These are phyloP conservation scores for Ogataea ramenticola DNA, from an alignment of 805 yeast genomes.

Conservation along the genomic window DNA sequence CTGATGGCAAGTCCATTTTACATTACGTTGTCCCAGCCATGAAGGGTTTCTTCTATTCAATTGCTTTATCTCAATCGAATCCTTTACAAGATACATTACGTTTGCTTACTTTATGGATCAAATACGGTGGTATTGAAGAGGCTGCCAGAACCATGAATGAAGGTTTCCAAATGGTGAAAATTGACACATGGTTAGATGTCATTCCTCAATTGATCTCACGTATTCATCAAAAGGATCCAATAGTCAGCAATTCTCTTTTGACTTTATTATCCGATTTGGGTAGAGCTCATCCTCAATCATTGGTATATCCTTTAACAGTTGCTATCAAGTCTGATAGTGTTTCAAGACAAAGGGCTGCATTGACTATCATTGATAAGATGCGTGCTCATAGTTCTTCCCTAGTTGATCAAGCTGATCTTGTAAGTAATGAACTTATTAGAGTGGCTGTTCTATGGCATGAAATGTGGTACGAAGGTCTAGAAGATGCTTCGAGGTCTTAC, in stretches of 20 bases:
- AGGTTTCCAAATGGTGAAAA: constrained; percentile 81
- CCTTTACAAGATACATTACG: constrained; percentile 91
- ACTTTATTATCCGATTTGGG: constrained; percentile 83
- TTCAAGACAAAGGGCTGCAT: constrained; percentile 85
- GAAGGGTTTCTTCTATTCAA: constrained; percentile 91
- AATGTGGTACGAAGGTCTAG: constrained; percentile 95
- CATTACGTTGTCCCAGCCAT: constrained; percentile 95
- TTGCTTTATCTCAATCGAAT: constrained; percentile 76
- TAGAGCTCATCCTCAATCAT: constrained; percentile 93
- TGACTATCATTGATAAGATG: constrained; percentile 87
- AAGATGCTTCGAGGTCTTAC: constrained; percentile 89
- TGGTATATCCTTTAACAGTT: constrained; percentile 91
- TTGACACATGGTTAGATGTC: constrained; percentile 93
- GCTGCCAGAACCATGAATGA: constrained; percentile 87
- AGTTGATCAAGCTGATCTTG: constrained; percentile 89
- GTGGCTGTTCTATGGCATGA: constrained; percentile 98
- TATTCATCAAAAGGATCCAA: constrained; percentile 88
- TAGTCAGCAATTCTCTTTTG: constrained; percentile 72
- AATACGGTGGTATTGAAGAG: constrained; percentile 88
- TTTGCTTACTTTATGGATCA: constrained; percentile 88
- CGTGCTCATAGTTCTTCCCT: constrained; percentile 75
- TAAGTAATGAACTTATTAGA: constrained; percentile 87
- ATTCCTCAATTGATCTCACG: constrained; percentile 94
- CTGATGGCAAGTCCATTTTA: constrained; percentile 51
- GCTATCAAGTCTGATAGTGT: constrained; percentile 92